These are phyloP conservation scores for Calonectria pseudoturangicola DNA, from an alignment of 2,329 filamentous ascomycete genomes.

Conservation along the genomic window DNA sequence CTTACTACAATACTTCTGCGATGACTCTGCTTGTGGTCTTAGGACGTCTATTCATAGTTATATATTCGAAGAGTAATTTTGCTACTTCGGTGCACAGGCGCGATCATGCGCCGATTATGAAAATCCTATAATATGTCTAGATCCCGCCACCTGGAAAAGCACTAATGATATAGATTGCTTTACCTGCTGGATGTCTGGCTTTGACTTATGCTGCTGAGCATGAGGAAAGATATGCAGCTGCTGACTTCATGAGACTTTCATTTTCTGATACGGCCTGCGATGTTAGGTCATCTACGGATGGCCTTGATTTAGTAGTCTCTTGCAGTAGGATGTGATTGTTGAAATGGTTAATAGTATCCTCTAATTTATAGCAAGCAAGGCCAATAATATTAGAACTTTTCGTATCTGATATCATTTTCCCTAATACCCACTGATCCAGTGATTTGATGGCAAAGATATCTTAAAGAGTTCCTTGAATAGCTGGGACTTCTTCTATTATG, in stretches of 20 bases:
- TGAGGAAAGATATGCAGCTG: constrained; percentile 60
- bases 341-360: neutral
- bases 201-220: constrained; percentile 60
- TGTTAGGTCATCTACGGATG: neutral
- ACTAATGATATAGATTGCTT: constrained; percentile 59
- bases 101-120: constrained; percentile 56
- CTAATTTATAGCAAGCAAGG: neutral
- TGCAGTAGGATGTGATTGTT: neutral
- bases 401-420: neutral
- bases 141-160: constrained; percentile 61
- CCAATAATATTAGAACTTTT: neutral
- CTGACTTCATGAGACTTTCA: constrained; percentile 37
- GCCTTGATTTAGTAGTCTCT: neutral
- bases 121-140: constrained; percentile 58
- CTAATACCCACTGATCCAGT: neutral
- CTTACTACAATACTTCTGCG: neutral
- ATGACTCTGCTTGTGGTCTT: neutral
- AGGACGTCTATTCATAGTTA: neutral
- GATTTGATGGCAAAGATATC: neutral
- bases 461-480: neutral
- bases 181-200: constrained; percentile 51
- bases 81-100: constrained; percentile 49
- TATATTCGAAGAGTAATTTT: constrained; percentile 2
- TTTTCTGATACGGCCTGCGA: neutral
- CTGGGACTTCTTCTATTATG: neutral